phyloP scores from a whole-genome alignment of 1,284 basidiomycete genomes.

The Athelia sp. region DNA sequence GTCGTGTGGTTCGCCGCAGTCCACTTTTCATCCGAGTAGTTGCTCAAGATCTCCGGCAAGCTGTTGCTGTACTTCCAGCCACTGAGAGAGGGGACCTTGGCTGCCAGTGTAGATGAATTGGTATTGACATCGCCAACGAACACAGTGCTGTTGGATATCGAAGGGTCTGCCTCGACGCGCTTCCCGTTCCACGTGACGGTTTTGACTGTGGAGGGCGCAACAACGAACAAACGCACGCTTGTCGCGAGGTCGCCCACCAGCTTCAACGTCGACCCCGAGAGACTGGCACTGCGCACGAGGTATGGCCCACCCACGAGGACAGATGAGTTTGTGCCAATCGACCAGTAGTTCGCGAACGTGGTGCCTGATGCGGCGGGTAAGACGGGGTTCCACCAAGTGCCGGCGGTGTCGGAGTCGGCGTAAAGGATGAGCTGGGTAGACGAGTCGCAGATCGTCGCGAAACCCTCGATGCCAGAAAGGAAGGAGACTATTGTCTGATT shows the following conservation, averaged over 20 bases:
- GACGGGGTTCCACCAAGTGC: conserved; percentile 50
- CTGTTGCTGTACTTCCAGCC: conserved; percentile 70
- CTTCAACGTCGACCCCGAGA: conserved; percentile 31
- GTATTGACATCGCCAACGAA: conserved; percentile 29
- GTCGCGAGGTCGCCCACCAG: conserved; percentile 45
- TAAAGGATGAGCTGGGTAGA: conserved; percentile 61
- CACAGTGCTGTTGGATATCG: conserved; percentile 30
- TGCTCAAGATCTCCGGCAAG: conserved; percentile 56
- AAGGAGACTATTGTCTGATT: conserved; percentile 39
- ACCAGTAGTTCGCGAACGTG: conserved; percentile 36
- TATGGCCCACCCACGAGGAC: conserved; percentile 55
- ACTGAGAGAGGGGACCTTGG: conserved; percentile 33
- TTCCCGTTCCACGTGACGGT: conserved; percentile 69
- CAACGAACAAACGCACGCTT: conserved; percentile 39
- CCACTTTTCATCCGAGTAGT: conserved; percentile 63
- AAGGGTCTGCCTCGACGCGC: conserved; percentile 31
- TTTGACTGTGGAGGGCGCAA: conserved; percentile 45
- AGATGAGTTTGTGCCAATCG: conserved; percentile 44
- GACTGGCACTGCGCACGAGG: conserved; percentile 44
- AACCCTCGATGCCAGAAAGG: conserved; percentile 48
- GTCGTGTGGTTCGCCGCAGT: conserved; percentile 57
- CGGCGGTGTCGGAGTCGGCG: conserved; percentile 57
- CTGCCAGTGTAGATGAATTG: conserved; percentile 8
- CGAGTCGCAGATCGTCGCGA: conserved; percentile 63
- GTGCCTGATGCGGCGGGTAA: conserved; percentile 21